These are phyloP conservation scores for Phytophthora lateralis DNA, from an alignment of 352 stramenopile genomes.

Conservation along the genomic window DNA sequence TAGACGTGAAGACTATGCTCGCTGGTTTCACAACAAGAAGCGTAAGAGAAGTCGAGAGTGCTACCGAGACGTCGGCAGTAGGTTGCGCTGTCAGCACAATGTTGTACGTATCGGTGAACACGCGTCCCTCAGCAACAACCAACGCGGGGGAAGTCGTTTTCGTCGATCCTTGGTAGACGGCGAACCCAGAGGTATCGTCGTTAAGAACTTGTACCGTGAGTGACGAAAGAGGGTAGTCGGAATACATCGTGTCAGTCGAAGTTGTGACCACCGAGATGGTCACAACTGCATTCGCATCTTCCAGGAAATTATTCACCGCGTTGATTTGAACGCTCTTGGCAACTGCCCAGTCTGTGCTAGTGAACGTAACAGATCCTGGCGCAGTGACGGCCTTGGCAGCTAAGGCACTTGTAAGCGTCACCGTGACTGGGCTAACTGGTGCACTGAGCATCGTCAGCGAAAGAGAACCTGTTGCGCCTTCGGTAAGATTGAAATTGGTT, in stretches of 20 bases:
- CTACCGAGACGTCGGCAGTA: constrained; percentile 40
- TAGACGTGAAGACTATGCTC: constrained; percentile 40
- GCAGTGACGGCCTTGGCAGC: constrained; percentile 31
- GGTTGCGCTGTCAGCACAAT: constrained; percentile 57
- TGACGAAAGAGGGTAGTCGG: constrained; percentile 15
- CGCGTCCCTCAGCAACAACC: constrained; percentile 51
- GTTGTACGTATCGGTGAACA: constrained; percentile 55
- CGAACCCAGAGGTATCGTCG: constrained; percentile 53
- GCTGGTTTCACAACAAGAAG: constrained; percentile 50
- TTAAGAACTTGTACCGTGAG: constrained; percentile 55
- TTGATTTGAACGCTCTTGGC: constrained; percentile 40
- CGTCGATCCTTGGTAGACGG: constrained; percentile 45
- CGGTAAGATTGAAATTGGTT: constrained; percentile 46
- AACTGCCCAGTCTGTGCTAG: constrained; percentile 37
- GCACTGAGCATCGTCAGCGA: constrained; percentile 48
- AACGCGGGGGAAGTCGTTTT: constrained; percentile 42
- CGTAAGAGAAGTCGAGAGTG: constrained; percentile 35
- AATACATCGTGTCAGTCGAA: constrained; percentile 49
- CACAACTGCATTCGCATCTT: constrained; percentile 43
- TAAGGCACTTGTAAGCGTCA: constrained; percentile 44
- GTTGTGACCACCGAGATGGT: constrained; percentile 29
- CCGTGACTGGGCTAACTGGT: constrained; percentile 35
- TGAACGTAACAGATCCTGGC: constrained; percentile 39
- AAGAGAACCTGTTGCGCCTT: constrained; percentile 32
- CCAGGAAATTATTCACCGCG: constrained; percentile 58